Conservation (phyloP, 2,329 filamentous ascomycete genomes). For the Cercospora brassicicola region DNA sequence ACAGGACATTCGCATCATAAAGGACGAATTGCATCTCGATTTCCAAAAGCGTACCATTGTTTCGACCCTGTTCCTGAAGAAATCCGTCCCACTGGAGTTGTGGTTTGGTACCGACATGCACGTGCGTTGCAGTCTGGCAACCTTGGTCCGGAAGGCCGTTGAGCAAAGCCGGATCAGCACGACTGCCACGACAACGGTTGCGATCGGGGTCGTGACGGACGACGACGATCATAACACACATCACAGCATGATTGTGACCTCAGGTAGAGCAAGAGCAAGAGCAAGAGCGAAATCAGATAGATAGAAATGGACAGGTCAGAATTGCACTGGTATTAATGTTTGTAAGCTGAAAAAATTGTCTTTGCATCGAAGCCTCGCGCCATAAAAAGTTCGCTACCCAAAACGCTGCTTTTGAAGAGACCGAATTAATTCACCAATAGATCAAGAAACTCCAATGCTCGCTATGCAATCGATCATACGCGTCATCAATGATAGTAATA, state of each 20-base stretch:
- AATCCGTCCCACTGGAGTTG: background rate
- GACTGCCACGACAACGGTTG: background rate
- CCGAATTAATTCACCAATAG: background rate
- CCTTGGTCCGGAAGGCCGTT: background rate
- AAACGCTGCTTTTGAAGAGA: background rate
- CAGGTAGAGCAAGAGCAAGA: background rate
- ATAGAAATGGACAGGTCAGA: background rate
- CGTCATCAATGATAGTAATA: background rate
- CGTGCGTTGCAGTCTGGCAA: background rate
- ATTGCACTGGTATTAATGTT: background rate
- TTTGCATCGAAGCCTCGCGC: background rate
- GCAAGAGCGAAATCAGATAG: background rate
- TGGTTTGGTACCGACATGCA: background rate
- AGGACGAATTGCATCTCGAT: background rate
- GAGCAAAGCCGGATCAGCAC: background rate
- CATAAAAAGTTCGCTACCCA: background rate
- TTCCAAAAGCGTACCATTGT: background rate
- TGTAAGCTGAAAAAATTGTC: background rate
- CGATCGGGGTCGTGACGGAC: background rate
- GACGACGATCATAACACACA: background rate
- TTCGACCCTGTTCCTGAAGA: background rate
- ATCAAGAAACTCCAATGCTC: background rate
- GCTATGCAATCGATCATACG: slow-evolving; percentile 1
- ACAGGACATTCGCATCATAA: slow-evolving; percentile 29
- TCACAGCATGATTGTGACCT: background rate